Percentiles rank a stretch among this genome's conserved stretches.
phyloP scores from a whole-genome alignment of 805 yeast species.

The Tetrapisispora iriomotensis region DNA sequence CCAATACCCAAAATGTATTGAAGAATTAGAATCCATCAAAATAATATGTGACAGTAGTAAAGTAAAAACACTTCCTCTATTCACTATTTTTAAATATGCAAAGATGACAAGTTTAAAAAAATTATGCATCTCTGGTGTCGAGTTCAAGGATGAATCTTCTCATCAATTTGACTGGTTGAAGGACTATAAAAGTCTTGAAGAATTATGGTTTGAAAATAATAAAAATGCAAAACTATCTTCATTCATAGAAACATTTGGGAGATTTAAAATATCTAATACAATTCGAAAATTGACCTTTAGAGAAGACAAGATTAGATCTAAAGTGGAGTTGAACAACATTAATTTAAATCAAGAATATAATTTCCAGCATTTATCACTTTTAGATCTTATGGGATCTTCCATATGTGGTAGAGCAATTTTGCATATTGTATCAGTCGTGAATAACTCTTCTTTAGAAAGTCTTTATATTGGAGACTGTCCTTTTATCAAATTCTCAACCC shows the following conservation, averaged over 20 bases:
- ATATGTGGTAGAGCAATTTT: conserved; percentile 20
- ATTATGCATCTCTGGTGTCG: conserved; percentile 17
- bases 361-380: conserved; percentile 9
- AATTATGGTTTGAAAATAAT: conserved; percentile 27
- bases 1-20: conserved; percentile 9
- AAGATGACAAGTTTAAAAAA: conserved; percentile 7
- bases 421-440: conserved; percentile 9
- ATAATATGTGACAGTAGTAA: conserved; percentile 17
- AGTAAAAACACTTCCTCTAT: conserved; percentile 13
- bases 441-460: conserved; percentile 6
- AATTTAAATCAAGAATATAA: conserved; percentile 8
- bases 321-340: conserved; percentile 3
- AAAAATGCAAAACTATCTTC: conserved; percentile 11
- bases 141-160: conserved; percentile 3
- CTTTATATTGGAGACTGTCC: conserved; percentile 27
- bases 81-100: conserved; percentile 7
- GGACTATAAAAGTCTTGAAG: conserved; percentile 13
- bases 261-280: conserved; percentile 10
- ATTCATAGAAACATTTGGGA: conserved; percentile 12
- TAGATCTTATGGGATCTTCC: conserved; percentile 26
- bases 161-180: conserved; percentile 18
- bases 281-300: conserved; percentile 22
- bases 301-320: conserved; percentile 12
- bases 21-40: conserved; percentile 13
- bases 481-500: conserved; percentile 8